Evolutionary conservation across 371 early-diverging fungal species (phyloP).

Genomic region (Circinella umbellata): DNA sequence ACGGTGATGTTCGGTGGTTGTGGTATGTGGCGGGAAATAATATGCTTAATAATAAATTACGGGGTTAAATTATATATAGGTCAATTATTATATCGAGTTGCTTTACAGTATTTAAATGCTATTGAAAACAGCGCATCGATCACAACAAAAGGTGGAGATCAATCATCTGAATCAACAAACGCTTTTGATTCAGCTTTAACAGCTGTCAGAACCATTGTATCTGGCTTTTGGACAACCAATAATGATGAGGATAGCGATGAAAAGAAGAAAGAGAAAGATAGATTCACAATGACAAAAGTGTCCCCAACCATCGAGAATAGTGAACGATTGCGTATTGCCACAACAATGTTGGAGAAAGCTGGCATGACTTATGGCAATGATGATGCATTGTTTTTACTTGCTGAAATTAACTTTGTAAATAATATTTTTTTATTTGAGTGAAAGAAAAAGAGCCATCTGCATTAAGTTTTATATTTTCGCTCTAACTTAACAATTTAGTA

Average conservation of each 20-base stretch:
- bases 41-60: too few species aligned
- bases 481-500: conserved; percentile 34
- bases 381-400: conserved; percentile 57
- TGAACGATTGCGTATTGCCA: conserved; percentile 26
- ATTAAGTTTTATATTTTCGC: too few species aligned
- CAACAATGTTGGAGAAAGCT: conserved; percentile 37
- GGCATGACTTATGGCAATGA: conserved; percentile 37
- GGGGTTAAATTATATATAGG: conserved; percentile 15
- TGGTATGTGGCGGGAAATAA: too few species aligned
- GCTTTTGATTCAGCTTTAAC: conserved; percentile 10
- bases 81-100: conserved; percentile 35
- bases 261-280: background rate
- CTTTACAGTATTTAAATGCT: conserved; percentile 30
- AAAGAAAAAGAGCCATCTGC: too few species aligned
- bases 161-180: conserved; percentile 6
- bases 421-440: background rate
- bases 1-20: background rate
- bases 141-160: background rate
- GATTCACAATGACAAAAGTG: background rate
- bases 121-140: conserved; percentile 18
- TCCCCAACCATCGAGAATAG: conserved; percentile 7
- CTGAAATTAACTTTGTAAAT: conserved; percentile 65
- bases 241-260: background rate
- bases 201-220: background rate
- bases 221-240: conserved; percentile 5